Evolutionary conservation across 192 early-diverging fungal species (phyloP), one percentile per base, ranked within the genome.

Genomic region (Backusella luteola): DNA sequence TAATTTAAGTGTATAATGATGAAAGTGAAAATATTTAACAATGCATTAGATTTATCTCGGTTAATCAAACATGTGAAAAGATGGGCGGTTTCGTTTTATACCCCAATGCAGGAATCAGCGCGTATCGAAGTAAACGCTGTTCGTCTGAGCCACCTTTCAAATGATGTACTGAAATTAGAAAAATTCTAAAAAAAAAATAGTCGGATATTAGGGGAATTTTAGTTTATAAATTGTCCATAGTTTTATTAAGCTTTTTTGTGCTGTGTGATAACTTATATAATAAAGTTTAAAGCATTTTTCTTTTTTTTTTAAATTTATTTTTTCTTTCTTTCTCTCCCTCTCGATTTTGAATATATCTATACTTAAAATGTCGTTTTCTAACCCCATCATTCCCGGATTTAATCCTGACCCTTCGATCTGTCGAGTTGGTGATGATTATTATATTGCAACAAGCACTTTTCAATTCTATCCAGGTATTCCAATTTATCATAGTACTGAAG

Each of bases 111-210:
- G 29, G 56, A 63, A 29, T 9, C 5, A 63, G 2, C 8, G 2
- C 56, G 26, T 12, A 63, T 29, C 12, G 56, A 63, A 29, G 56
- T 63, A 29, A 29, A 63, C 12, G 29, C 56, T 63, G 56, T 29
- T 8, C 56, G 56, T 23, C 1, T 63, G 21, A 63, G 56, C 59
- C 76, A 77, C 41, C 35, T 77, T 32, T 70, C 76, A 53, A 49
- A 35, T 36, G 76, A 77, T 53, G 76, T 70, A 38, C 26, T 77
- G 29, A 69, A 56, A 38, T 66, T 77, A 29, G 76, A 77, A 71
- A 35, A 53, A 32, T 77, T 77, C 29, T 77, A 66, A 63, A 75
- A 63, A 73, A 36, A 73, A 36, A 21, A 36, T 19, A 19, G 1
- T 59, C 53, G 53, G 53, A 59, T 59, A 59, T 26, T 59, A 59